phyloP scores from a whole-genome alignment of 495 filamentous ascomycete species.

The Penicillium samsonianum region DNA sequence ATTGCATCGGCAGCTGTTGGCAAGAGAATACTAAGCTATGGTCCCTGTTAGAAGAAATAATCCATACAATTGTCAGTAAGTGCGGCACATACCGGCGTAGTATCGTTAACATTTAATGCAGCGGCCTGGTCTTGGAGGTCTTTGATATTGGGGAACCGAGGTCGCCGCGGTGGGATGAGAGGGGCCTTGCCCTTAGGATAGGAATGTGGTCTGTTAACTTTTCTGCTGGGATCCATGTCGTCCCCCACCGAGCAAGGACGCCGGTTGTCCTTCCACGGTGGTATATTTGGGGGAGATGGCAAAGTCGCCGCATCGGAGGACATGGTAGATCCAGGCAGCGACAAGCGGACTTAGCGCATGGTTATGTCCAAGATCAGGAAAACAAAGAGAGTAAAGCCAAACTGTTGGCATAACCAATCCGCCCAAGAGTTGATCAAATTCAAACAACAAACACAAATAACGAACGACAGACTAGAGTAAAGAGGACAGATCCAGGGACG shows the following conservation, averaged over 20 bases:
- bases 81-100: slow-evolving; percentile 41
- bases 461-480: slow-evolving; percentile 16
- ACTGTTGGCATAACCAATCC: background rate
- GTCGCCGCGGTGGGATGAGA: slow-evolving; percentile 21
- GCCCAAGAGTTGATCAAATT: background rate
- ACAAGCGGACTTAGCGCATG: slow-evolving; percentile 32
- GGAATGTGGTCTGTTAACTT: slow-evolving; percentile 27
- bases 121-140: slow-evolving; percentile 61
- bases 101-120: slow-evolving; percentile 42
- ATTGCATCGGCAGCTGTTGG: slow-evolving; percentile 40
- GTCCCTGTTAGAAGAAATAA: slow-evolving; percentile 26
- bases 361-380: slow-evolving; percentile 5
- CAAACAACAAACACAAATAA: slow-evolving; percentile 10
- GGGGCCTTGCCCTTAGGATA: slow-evolving; percentile 27
- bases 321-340: slow-evolving; percentile 38
- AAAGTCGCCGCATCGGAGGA: slow-evolving; percentile 47
- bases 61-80: slow-evolving; percentile 1
- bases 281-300: slow-evolving; percentile 41
- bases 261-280: slow-evolving; percentile 37
- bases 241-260: slow-evolving; percentile 35
- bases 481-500: slow-evolving; percentile 24
- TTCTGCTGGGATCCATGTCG: slow-evolving; percentile 34
- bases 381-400: background rate
- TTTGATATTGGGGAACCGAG: slow-evolving; percentile 68
- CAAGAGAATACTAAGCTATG: slow-evolving; percentile 40